These are phyloP conservation scores for Fusarium napiforme DNA, from an alignment of 2,329 filamentous ascomycete species.

Conservation along the genomic window DNA sequence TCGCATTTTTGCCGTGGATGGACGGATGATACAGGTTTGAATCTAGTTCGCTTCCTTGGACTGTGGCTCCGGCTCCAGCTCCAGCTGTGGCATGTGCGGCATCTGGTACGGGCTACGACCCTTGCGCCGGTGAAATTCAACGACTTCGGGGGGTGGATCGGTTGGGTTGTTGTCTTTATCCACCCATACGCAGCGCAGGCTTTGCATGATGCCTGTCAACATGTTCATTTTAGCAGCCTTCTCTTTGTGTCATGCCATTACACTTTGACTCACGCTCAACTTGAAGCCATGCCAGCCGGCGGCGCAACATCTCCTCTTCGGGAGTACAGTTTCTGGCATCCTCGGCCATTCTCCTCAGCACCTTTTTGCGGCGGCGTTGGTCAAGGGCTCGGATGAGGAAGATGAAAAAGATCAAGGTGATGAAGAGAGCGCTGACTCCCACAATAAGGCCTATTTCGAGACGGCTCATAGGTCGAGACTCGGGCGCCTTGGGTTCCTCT, in stretches of 20 bases:
- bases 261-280: slow-evolving; percentile 12
- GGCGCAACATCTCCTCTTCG: not conserved
- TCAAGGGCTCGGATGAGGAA: slow-evolving; percentile 38
- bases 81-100: not conserved
- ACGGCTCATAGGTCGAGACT: slow-evolving; percentile 29
- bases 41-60: not conserved
- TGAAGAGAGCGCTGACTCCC: slow-evolving; percentile 38
- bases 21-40: not conserved
- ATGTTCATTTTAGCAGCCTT: slow-evolving; percentile 3
- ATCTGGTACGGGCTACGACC: not conserved
- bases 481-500: not conserved
- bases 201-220: not conserved
- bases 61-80: not conserved
- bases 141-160: not conserved
- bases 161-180: not conserved
- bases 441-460: slow-evolving; percentile 46
- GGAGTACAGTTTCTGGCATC: slow-evolving; percentile 15
- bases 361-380: slow-evolving; percentile 16
- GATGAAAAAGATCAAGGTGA: slow-evolving; percentile 35
- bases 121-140: not conserved
- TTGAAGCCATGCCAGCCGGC: not conserved
- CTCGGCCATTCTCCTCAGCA: slow-evolving; percentile 12
- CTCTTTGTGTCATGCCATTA: not conserved
- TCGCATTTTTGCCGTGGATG: not conserved
- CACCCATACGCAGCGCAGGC: not conserved